Evolutionary conservation across 257 asterid genomes (phyloP), one percentile per base, ranked within the genome.

Genomic region (Ajuga chamaepitys): DNA sequence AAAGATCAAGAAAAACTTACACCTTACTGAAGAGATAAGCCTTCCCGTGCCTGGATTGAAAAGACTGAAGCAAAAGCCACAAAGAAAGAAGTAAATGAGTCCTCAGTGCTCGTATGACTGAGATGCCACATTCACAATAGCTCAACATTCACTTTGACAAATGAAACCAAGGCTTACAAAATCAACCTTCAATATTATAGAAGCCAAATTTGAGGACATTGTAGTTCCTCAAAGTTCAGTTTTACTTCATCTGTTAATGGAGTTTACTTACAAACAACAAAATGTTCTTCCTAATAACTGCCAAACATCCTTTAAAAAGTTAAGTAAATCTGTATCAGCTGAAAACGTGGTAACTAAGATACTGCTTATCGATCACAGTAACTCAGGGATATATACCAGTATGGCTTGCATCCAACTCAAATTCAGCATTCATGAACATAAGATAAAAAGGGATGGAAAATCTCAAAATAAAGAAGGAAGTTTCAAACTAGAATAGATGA

Each of bases 11-110:
- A 59, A 42, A 20, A 52, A 66, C 78, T 73, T 73, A 73, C 78
- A 73, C 78, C 25, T 73, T 67, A 34, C 21, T 73, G 78, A 73
- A 73, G 78, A 73, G 78, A 58, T 73, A 73, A 41, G 78, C 78
- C 78, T 73, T 73, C 53, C 78, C 78, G 60, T 67, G 65, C 37
- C 70, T 59, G 74, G 47, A 3, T n/a, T 67, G 74, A 62, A 73
- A 73, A 73, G 78, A 21, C 78, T 73, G 78, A 66, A 44, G 20
- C 34, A 35, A 24, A 9, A 42, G 12, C 58, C 41, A 62, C 55
- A 50, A 24, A 28, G 4, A 61, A 70, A 61, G 40, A 45, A 58
- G 22, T 11, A 62, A 38, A 51, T 21, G 17, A 67, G 71, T 42
- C 34, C 45, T 2, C 10, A 58, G 13, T 9, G 34, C 54, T 10